Percentiles rank a stretch among this genome's conserved stretches.
phyloP scores from a whole-genome alignment of 2,329 filamentous ascomycete species.

The Dactylellina parvicollis region DNA sequence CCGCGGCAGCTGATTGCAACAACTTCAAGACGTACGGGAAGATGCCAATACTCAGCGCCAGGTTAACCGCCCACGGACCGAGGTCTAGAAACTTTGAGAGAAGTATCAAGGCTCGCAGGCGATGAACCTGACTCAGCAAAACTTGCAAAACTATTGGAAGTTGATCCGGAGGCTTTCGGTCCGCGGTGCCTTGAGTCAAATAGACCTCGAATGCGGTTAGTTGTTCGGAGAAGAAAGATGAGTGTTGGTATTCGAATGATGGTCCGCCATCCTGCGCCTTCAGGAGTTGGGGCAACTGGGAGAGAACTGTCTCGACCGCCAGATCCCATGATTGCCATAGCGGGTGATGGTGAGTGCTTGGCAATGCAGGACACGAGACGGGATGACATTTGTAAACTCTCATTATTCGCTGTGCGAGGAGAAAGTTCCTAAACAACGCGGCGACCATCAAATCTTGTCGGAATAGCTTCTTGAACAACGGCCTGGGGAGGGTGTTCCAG shows the following conservation, averaged over 20 bases:
- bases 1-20: constrained; percentile 90
- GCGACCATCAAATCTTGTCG: constrained; percentile 99
- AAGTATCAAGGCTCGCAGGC: constrained; percentile 87
- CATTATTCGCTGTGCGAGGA: constrained; percentile 95
- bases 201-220: constrained; percentile 98
- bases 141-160: constrained; percentile 96
- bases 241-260: constrained; percentile 93
- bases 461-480: constrained; percentile 95
- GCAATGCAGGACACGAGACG: constrained; percentile 88
- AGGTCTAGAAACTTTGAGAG: constrained; percentile 93
- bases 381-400: constrained; percentile 94
- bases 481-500: constrained; percentile 91
- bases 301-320: constrained; percentile 91
- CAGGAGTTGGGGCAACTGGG: constrained; percentile 83
- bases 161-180: constrained; percentile 89
- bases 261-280: constrained; percentile 78
- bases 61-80: constrained; percentile 97
- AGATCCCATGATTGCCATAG: constrained; percentile 98
- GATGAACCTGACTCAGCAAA: constrained; percentile 91
- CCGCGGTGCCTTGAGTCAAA: constrained; percentile 80
- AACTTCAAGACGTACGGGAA: constrained; percentile 99
- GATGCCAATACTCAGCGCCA: constrained; percentile 95
- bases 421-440: constrained; percentile 92
- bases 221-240: constrained; percentile 95
- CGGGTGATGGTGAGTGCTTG: constrained; percentile 92